Evolutionary conservation across 1,284 basidiomycete species (phyloP).

Genomic region (Sporisorium iseilematis-ciliati): DNA sequence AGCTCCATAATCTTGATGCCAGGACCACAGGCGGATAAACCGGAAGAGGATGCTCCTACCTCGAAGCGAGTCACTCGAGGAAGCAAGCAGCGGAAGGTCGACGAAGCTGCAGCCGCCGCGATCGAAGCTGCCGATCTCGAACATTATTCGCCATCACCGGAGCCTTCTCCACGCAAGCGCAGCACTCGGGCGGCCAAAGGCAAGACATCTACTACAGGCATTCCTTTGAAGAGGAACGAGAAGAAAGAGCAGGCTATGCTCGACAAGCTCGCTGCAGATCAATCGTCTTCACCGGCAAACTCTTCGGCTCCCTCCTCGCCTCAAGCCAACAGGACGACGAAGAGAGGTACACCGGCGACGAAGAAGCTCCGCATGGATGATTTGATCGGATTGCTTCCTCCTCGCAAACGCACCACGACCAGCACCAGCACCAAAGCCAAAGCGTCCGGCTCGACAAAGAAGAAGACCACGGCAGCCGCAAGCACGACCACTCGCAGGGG

Average conservation of each 20-base stretch:
- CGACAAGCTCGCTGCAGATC: conserved; percentile 11
- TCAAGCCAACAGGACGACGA: not conserved
- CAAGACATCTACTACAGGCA: conserved; percentile 2
- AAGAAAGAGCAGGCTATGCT: conserved; percentile 22
- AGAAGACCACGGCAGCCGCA: conserved; percentile 2
- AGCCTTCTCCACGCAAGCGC: not conserved
- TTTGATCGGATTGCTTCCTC: conserved; percentile 19
- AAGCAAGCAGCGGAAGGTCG: conserved; percentile 12
- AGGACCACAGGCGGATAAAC: not conserved
- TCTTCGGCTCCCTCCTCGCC: conserved; percentile 19
- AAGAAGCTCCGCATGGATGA: conserved; percentile 35
- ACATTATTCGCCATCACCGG: not conserved
- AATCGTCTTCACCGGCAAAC: conserved; percentile 13
- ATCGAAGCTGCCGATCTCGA: not conserved
- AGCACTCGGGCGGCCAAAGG: not conserved
- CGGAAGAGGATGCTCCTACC: not conserved
- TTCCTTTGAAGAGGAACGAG: conserved; percentile 27
- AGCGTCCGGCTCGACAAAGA: not conserved
- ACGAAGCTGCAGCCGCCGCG: not conserved
- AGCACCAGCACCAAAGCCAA: not conserved
- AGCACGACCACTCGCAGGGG: not conserved
- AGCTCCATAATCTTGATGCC: conserved; percentile 1
- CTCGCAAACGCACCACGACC: conserved; percentile 6
- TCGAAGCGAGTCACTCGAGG: conserved; percentile 7
- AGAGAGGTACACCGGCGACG: conserved; percentile 6